Conservation (phyloP, 139 green algal species). For the Coelastrella sp. region DNA sequence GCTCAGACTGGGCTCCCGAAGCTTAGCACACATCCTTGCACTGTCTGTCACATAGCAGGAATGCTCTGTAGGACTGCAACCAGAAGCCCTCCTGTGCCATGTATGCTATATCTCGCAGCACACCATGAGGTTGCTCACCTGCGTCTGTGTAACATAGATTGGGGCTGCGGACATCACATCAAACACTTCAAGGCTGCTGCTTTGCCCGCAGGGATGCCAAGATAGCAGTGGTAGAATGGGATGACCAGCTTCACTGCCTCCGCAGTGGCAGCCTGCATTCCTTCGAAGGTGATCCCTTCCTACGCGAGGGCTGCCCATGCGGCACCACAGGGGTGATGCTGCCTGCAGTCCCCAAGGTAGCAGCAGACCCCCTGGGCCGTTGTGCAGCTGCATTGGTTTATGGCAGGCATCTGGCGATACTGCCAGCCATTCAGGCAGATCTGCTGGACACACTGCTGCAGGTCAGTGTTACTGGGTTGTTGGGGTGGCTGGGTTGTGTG, state of each 20-base stretch:
- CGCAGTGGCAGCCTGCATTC: constrained; percentile 82
- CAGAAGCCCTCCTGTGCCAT: too few species aligned
- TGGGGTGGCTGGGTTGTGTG: too few species aligned
- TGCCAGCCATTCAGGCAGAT: constrained; percentile 70
- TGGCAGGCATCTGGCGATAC: constrained; percentile 76
- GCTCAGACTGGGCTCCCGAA: too few species aligned
- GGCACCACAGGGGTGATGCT: background rate
- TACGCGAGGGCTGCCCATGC: constrained; percentile 36
- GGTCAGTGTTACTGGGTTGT: background rate
- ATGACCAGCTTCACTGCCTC: constrained; percentile 65
- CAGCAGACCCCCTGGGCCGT: constrained; percentile 46
- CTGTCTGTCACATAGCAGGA: too few species aligned
- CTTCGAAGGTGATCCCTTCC: constrained; percentile 79
- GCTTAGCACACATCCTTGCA: too few species aligned
- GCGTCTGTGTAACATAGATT: too few species aligned
- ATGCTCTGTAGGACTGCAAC: too few species aligned
- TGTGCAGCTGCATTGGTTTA: constrained; percentile 87
- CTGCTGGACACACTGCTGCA: constrained; percentile 39
- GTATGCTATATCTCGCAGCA: too few species aligned
- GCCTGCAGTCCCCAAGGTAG: background rate
- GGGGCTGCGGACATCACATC: background rate
- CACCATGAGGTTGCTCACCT: too few species aligned
- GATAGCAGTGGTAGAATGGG: constrained; percentile 89
- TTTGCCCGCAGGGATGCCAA: constrained; percentile 85
- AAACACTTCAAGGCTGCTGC: background rate